Evolutionary conservation across 768 basidiomycete species (phyloP).

Genomic region (Lentinula raphanica): DNA sequence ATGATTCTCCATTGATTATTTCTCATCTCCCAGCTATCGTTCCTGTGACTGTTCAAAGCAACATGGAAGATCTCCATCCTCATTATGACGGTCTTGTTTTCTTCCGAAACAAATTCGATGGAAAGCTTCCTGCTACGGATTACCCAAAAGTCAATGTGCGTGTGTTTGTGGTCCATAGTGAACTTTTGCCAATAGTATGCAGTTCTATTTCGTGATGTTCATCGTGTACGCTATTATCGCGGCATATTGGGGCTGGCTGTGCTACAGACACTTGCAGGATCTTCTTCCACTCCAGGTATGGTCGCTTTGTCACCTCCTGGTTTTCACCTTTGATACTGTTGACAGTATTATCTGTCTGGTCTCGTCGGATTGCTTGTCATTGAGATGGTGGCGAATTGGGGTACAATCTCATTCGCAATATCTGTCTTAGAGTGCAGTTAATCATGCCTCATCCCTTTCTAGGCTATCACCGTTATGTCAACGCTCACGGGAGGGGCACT

Average conservation of each 20-base stretch:
- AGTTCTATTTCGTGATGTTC: constrained; percentile 90
- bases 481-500: constrained; percentile 71
- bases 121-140: constrained; percentile 85
- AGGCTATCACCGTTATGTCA: constrained; percentile 95
- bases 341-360: constrained; percentile 85
- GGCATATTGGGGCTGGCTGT: constrained; percentile 76
- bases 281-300: constrained; percentile 83
- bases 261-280: constrained; percentile 74
- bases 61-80: constrained; percentile 53
- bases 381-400: constrained; percentile 93
- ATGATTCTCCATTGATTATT: background rate
- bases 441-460: constrained; percentile 6
- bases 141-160: constrained; percentile 95
- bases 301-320: background rate
- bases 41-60: constrained; percentile 75
- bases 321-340: background rate
- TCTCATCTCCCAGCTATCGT: constrained; percentile 56
- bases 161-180: background rate
- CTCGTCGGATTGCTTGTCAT: constrained; percentile 82
- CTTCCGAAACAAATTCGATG: constrained; percentile 86
- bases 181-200: background rate
- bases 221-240: constrained; percentile 70
- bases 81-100: constrained; percentile 73
- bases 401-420: constrained; percentile 31
- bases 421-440: constrained; percentile 7